Evolutionary conservation across 441 rosid species (phyloP).

Genomic region (Melastoma candidum): DNA sequence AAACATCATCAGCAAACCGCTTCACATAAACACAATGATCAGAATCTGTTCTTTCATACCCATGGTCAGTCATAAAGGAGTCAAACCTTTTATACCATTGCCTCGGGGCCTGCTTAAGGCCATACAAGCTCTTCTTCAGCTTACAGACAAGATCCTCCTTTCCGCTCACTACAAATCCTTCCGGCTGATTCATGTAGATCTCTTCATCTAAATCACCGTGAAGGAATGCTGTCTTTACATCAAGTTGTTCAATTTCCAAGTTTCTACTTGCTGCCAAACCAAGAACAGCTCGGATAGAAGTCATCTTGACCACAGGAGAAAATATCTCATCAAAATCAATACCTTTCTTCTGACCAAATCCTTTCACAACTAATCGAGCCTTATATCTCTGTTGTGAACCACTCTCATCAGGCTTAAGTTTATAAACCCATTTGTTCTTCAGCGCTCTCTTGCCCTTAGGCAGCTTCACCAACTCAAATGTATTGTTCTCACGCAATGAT

Average conservation of each 20-base stretch:
- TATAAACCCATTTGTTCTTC: not conserved
- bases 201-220: not conserved
- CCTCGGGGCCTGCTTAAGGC: no score
- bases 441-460: not conserved
- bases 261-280: not conserved
- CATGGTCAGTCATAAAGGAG: no score
- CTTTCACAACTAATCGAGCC: constrained; percentile 6
- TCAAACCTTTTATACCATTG: no score
- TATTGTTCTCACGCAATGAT: not conserved
- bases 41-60: no score
- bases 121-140: no score
- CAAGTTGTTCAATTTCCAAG: not conserved
- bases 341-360: not conserved
- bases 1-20: no score
- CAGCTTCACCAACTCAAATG: not conserved
- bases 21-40: no score
- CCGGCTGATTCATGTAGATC: not conserved
- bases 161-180: no score
- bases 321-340: not conserved
- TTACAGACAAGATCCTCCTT: no score
- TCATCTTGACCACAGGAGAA: no score
- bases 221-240: not conserved
- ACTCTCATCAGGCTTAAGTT: not conserved
- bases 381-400: not conserved
- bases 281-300: no score